A percentile compares a stretch with the other conserved stretches of the same genome.
Evolutionary conservation across 2,329 filamentous ascomycete genomes (phyloP).

Genomic region (Macrophomina tecta): DNA sequence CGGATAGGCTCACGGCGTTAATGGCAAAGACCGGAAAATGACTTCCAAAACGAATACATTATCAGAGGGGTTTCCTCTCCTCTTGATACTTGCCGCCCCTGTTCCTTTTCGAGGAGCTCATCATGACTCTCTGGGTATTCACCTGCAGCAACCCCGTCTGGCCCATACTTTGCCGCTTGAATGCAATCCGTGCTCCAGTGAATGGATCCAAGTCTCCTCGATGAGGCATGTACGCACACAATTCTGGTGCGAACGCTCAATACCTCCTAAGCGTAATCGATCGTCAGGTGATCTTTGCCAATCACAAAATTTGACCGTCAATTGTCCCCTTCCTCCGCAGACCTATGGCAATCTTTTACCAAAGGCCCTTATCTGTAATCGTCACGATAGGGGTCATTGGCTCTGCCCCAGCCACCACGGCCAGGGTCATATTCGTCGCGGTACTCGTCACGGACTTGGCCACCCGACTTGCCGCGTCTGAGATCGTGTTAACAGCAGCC

Average conservation of each 20-base stretch:
- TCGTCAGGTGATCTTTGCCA: conserved; percentile 1
- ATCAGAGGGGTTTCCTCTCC: not conserved
- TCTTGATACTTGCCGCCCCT: conserved; percentile 14
- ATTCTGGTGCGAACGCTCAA: not conserved
- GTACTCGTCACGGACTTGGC: conserved; percentile 97
- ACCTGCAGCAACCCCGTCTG: conserved; percentile 8
- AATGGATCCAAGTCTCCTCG: conserved; percentile 1
- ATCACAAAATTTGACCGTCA: conserved; percentile 2
- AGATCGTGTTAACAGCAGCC: conserved; percentile 30
- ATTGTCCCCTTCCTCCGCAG: not conserved
- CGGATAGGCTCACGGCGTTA: conserved; percentile 7
- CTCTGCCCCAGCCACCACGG: conserved; percentile 84
- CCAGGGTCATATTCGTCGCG: conserved; percentile 96
- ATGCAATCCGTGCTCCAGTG: conserved; percentile 10
- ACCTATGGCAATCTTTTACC: conserved; percentile 1
- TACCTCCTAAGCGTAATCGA: not conserved
- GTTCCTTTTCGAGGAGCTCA: not conserved
- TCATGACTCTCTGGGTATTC: not conserved
- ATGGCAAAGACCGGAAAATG: not conserved
- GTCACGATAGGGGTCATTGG: conserved; percentile 55
- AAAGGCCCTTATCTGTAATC: conserved; percentile 26
- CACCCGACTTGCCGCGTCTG: conserved; percentile 86
- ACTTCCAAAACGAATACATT: conserved; percentile 8
- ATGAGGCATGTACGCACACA: not conserved
- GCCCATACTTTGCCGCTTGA: not conserved